Conservation (phyloP, 179 eudicot genomes). For the Beta macrorhiza region DNA sequence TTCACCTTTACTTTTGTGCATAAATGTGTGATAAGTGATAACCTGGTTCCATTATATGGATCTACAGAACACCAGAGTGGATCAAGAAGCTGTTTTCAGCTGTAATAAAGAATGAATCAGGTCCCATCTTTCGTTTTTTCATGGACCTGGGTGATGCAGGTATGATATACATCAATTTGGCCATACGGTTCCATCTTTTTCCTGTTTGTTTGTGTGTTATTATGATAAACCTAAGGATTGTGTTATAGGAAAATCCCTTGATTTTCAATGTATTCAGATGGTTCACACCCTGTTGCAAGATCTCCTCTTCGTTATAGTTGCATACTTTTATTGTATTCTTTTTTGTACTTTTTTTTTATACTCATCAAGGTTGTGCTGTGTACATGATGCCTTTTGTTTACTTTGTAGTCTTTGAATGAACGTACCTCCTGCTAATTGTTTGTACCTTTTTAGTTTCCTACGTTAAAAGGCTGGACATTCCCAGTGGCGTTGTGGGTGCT, state of each 20-base stretch:
- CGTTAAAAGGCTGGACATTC: constrained; percentile 79
- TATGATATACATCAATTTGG: constrained; percentile 26
- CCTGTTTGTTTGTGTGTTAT: background rate
- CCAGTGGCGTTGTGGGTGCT: constrained; percentile 96
- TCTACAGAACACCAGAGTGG: constrained; percentile 79
- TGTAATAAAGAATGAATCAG: constrained; percentile 67
- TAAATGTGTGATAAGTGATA: background rate
- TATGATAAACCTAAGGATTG: background rate
- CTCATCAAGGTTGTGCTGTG: background rate
- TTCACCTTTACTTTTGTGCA: background rate
- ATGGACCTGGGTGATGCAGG: constrained; percentile 98
- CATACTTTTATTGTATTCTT: background rate
- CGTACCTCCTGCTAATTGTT: constrained; percentile 21
- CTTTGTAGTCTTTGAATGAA: background rate
- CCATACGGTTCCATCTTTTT: background rate
- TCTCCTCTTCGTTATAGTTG: background rate
- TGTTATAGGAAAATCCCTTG: background rate
- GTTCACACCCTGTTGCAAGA: background rate
- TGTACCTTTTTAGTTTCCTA: constrained; percentile 63
- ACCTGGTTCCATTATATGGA: constrained; percentile 16
- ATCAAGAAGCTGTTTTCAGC: constrained; percentile 73
- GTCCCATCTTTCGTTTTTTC: constrained; percentile 92
- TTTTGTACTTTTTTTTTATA: background rate
- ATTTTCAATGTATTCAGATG: background rate
- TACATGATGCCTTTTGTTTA: background rate